Percentiles rank a stretch among this genome's conserved stretches.
These are phyloP conservation scores for Diaporthe humulicola DNA, from an alignment of 2,329 filamentous ascomycete species.

Conservation along the genomic window DNA sequence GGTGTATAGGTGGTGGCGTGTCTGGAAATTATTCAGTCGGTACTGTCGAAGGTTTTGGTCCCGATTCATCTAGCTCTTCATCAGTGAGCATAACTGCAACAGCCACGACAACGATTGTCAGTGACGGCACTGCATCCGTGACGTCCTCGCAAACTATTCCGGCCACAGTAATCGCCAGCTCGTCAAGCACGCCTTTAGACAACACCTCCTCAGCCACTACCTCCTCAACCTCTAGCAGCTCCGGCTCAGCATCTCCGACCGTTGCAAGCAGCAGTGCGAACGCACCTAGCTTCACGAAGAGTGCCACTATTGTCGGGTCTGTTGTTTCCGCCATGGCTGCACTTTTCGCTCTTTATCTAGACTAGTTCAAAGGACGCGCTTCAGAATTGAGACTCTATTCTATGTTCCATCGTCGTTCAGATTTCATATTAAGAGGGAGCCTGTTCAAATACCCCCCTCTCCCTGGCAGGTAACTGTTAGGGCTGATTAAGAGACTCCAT, in stretches of 20 bases:
- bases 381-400: background rate
- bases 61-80: background rate
- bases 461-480: no score
- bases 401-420: no score
- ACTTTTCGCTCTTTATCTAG: background rate
- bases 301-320: background rate
- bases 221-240: background rate
- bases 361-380: background rate
- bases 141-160: background rate
- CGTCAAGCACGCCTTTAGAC: background rate
- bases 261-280: background rate
- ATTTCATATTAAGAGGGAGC: background rate
- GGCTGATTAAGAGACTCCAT: no score
- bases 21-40: background rate
- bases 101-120: background rate
- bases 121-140: background rate
- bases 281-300: background rate
- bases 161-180: background rate
- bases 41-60: background rate
- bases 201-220: no score
- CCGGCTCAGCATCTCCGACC: background rate
- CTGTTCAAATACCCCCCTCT: no score
- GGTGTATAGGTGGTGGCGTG: background rate
- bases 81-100: background rate
- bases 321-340: background rate